Evolutionary conservation across 306 rosid genomes (phyloP).

Genomic region (Rubus idaeus): DNA sequence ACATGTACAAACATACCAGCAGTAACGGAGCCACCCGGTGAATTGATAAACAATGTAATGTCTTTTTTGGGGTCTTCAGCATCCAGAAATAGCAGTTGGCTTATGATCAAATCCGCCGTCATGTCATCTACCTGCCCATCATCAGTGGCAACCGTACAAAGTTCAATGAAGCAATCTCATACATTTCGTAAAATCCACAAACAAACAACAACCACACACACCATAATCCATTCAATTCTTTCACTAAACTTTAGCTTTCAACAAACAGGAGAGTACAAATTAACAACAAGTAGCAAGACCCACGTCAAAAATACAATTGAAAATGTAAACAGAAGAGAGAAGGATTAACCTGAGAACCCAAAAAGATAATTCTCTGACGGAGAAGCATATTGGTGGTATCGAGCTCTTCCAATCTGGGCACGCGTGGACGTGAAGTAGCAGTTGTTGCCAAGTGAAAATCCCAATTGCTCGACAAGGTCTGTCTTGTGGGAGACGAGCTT

Average conservation of each 20-base stretch:
- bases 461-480: constrained; percentile 73
- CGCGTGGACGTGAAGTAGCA: constrained; percentile 43
- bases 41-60: constrained; percentile 81
- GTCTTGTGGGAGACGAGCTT: constrained; percentile 29
- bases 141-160: constrained; percentile 2
- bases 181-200: too few relatives aligned
- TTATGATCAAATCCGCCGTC: constrained; percentile 85
- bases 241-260: neutral
- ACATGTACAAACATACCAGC: constrained; percentile 55
- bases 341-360: constrained; percentile 78
- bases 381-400: constrained; percentile 89
- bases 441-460: constrained; percentile 28
- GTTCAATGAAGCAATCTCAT: neutral
- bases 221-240: neutral
- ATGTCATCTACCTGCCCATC: constrained; percentile 76
- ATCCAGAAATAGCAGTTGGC: constrained; percentile 88
- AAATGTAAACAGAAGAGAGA: neutral
- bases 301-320: neutral
- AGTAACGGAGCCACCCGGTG: constrained; percentile 96
- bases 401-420: constrained; percentile 78
- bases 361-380: constrained; percentile 85
- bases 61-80: constrained; percentile 84
- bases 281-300: neutral
- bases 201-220: neutral
- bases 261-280: neutral